A percentile compares a stretch with the other conserved stretches of the same genome.
Evolutionary conservation across 352 stramenopile species (phyloP).

Genomic region (Phytophthora pinifolia): DNA sequence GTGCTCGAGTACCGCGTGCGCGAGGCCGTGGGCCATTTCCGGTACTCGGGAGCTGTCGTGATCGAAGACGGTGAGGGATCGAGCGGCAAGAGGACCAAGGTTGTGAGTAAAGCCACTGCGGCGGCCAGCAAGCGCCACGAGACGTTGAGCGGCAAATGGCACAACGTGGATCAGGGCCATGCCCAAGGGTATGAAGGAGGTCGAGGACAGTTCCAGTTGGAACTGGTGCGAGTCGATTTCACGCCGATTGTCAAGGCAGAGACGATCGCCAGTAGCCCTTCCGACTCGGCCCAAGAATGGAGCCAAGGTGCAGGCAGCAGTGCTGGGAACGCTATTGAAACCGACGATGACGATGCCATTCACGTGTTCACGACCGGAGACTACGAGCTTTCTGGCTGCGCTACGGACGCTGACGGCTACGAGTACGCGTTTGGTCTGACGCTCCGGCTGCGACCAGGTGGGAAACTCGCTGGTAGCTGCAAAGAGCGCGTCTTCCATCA

Average conservation of each 20-base stretch:
- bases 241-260: conserved; percentile 15
- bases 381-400: conserved; percentile 59
- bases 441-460: conserved; percentile 41
- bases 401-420: conserved; percentile 68
- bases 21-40: conserved; percentile 60
- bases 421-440: conserved; percentile 66
- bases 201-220: conserved; percentile 56
- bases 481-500: conserved; percentile 68
- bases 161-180: conserved; percentile 60
- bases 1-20: conserved; percentile 65
- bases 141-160: conserved; percentile 51
- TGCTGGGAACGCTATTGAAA: conserved; percentile 3
- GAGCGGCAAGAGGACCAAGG: conserved; percentile 10
- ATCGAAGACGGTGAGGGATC: conserved; percentile 18
- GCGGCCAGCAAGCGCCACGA: conserved; percentile 22
- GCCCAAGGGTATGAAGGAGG: conserved; percentile 51
- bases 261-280: conserved; percentile 9
- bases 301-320: neutral
- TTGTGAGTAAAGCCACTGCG: neutral
- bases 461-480: conserved; percentile 37
- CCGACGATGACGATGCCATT: conserved; percentile 38
- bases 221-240: conserved; percentile 41
- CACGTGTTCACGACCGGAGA: conserved; percentile 49
- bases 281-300: neutral
- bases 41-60: conserved; percentile 54